Evolutionary conservation across 768 basidiomycete genomes (phyloP).

Genomic region (Exidia glandulosa): DNA sequence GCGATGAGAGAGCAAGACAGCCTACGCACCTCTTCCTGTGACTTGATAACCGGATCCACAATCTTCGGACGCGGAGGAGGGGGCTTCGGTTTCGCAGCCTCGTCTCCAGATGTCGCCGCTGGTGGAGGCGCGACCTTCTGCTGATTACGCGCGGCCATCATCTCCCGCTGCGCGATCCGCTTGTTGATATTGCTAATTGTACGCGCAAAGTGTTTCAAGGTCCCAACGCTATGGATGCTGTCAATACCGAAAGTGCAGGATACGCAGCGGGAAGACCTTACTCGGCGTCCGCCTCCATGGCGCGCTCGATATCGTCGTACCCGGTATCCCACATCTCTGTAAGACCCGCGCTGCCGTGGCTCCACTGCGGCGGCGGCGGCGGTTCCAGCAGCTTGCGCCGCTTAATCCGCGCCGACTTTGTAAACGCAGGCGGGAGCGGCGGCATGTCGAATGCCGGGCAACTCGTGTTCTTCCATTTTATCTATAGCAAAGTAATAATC

Average conservation of each 20-base stretch:
- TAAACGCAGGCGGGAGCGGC: constrained; percentile 45
- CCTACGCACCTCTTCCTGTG: too few relatives aligned
- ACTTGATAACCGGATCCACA: too few relatives aligned
- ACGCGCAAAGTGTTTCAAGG: neutral
- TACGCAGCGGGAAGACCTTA: too few relatives aligned
- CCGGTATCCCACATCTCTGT: neutral
- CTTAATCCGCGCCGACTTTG: constrained; percentile 45
- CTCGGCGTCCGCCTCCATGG: constrained; percentile 42
- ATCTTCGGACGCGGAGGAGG: too few relatives aligned
- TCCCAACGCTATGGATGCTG: neutral
- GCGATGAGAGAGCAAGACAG: too few relatives aligned
- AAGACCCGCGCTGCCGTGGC: neutral
- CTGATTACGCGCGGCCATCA: neutral
- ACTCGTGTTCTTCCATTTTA: constrained; percentile 77
- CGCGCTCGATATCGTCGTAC: constrained; percentile 28
- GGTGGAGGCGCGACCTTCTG: too few relatives aligned
- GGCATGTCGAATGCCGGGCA: constrained; percentile 73
- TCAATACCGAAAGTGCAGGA: too few relatives aligned
- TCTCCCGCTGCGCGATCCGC: neutral
- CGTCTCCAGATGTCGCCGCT: too few relatives aligned
- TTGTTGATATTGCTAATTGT: neutral
- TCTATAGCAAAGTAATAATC: constrained; percentile 10
- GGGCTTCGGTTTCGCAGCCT: too few relatives aligned
- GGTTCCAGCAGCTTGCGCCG: constrained; percentile 47
- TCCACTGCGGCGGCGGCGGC: constrained; percentile 15